These are phyloP conservation scores for Marasmius tenuissimus DNA, from an alignment of 1,284 basidiomycete species.

Conservation along the genomic window DNA sequence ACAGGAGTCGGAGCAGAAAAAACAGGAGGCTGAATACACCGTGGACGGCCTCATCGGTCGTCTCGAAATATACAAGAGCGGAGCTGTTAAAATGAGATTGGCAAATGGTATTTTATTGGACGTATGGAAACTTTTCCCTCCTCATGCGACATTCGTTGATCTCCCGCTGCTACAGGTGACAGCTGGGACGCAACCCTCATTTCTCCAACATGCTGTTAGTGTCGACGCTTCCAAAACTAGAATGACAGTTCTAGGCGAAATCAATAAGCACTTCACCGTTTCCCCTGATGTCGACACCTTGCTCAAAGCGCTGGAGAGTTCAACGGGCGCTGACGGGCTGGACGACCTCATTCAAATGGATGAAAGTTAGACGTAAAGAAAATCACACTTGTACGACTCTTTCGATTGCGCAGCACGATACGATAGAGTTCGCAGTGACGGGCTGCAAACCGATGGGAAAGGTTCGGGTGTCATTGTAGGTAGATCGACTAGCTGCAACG, in stretches of 20 bases:
- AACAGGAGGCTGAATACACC: conserved; percentile 32
- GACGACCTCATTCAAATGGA: conserved; percentile 64
- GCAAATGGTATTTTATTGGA: conserved; percentile 80
- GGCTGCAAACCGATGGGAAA: too few species aligned
- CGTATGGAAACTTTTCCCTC: conserved; percentile 43
- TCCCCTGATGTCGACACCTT: conserved; percentile 85
- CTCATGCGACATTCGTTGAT: conserved; percentile 2
- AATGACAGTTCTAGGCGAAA: conserved; percentile 78
- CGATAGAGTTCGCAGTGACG: too few species aligned
- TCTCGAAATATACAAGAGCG: conserved; percentile 81
- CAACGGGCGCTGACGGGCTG: conserved; percentile 24
- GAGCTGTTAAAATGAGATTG: conserved; percentile 85
- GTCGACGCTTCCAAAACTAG: conserved; percentile 62
- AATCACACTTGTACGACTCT: neutral
- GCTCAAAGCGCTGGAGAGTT: conserved; percentile 64
- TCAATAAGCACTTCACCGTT: conserved; percentile 83
- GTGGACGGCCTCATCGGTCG: conserved; percentile 82
- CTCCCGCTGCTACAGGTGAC: conserved; percentile 56
- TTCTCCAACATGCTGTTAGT: conserved; percentile 86
- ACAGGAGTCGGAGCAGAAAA: conserved; percentile 23
- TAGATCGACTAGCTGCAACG: too few species aligned
- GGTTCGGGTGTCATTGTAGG: too few species aligned
- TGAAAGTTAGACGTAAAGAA: conserved; percentile 13
- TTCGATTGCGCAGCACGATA: too few species aligned
- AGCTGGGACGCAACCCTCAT: conserved; percentile 83